A percentile compares a stretch with the other conserved stretches of the same genome.
Conservation (phyloP, 257 asterid genomes). For the Capsicum baccatum region DNA sequence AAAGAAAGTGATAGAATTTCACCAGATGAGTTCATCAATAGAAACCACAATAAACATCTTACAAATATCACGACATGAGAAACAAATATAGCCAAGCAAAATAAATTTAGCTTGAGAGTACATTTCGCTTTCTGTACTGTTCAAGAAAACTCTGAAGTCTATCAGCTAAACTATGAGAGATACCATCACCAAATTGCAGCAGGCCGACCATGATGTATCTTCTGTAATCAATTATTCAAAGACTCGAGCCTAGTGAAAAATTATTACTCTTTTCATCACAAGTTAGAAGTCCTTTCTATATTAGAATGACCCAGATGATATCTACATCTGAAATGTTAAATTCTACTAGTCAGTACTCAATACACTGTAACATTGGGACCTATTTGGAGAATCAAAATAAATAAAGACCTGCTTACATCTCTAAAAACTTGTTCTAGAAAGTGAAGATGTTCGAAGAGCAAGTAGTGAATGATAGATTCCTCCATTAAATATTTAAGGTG, state of each 20-base stretch:
- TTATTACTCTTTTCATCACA: neutral
- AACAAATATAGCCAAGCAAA: slow-evolving; percentile 17
- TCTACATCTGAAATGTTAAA: neutral
- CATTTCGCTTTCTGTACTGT: neutral
- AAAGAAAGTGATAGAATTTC: slow-evolving; percentile 15
- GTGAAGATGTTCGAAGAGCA: neutral
- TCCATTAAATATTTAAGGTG: neutral
- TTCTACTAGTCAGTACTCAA: neutral
- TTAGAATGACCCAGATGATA: slow-evolving; percentile 3
- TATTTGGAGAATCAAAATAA: neutral
- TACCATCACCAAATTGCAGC: slow-evolving; percentile 16
- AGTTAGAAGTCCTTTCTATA: neutral
- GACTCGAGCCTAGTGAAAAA: slow-evolving; percentile 14
- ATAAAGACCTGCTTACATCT: neutral
- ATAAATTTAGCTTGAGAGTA: neutral
- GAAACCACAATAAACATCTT: neutral
- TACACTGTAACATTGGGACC: neutral
- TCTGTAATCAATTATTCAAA: neutral
- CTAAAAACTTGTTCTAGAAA: neutral
- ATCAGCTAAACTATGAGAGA: slow-evolving; percentile 18
- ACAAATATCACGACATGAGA: neutral
- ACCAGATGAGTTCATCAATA: neutral
- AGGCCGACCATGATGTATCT: neutral
- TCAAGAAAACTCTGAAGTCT: neutral
- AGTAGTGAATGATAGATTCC: neutral